phyloP scores from a whole-genome alignment of 2,329 filamentous ascomycete species.

The Fusarium nanum region DNA sequence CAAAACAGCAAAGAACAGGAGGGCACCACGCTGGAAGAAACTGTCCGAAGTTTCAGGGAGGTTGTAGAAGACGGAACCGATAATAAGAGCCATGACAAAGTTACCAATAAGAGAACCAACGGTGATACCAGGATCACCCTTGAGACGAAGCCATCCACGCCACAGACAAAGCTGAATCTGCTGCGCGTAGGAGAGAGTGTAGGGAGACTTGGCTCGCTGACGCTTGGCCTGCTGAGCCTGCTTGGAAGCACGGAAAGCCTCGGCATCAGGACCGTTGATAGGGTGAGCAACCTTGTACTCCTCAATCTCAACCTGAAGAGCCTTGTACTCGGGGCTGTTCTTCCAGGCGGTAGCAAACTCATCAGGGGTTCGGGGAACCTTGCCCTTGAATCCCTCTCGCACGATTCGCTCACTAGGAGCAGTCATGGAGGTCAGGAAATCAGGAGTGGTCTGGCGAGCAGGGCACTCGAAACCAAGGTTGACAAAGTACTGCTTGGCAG shows the following conservation, averaged over 20 bases:
- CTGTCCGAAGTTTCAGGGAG: slow-evolving; percentile 71
- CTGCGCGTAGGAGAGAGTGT: slow-evolving; percentile 80
- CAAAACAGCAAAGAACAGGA: slow-evolving; percentile 89
- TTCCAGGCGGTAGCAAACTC: slow-evolving; percentile 71
- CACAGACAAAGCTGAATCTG: slow-evolving; percentile 84
- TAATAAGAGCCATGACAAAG: slow-evolving; percentile 79
- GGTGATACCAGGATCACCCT: slow-evolving; percentile 80
- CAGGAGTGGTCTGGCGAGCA: slow-evolving; percentile 73
- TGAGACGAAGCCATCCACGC: slow-evolving; percentile 82
- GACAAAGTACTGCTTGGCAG: slow-evolving; percentile 73
- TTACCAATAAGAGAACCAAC: slow-evolving; percentile 77
- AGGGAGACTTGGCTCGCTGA: slow-evolving; percentile 78
- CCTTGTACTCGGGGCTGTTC: slow-evolving; percentile 62
- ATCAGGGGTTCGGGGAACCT: slow-evolving; percentile 68
- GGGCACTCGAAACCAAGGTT: slow-evolving; percentile 76
- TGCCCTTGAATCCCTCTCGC: slow-evolving; percentile 66
- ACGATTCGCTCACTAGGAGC: slow-evolving; percentile 67
- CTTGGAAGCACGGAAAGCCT: slow-evolving; percentile 66
- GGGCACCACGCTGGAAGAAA: slow-evolving; percentile 82
- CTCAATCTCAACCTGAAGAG: slow-evolving; percentile 66
- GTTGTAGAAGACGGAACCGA: slow-evolving; percentile 85
- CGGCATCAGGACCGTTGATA: slow-evolving; percentile 66
- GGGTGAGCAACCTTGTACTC: slow-evolving; percentile 65
- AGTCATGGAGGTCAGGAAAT: slow-evolving; percentile 79
- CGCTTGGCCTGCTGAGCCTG: slow-evolving; percentile 66